A percentile compares a stretch with the other conserved stretches of the same genome.
phyloP scores from a whole-genome alignment of 2,329 filamentous ascomycete genomes.

The Chaetomiaceae sp. region DNA sequence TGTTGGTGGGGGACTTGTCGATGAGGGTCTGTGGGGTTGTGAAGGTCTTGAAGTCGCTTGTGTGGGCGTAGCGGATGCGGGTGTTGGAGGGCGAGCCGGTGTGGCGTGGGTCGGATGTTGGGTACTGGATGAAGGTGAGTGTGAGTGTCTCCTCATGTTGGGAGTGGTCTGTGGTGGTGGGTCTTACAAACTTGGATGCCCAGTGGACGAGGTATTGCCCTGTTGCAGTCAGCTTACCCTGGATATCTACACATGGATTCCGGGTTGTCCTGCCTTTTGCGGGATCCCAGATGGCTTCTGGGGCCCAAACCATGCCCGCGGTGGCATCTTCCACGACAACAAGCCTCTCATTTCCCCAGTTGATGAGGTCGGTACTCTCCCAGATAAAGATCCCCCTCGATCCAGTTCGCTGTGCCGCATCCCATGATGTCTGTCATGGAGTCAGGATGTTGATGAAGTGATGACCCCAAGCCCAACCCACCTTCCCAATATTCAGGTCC shows the following conservation, averaged over 20 bases:
- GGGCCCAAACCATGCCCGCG: constrained; percentile 56
- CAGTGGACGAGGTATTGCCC: constrained; percentile 43
- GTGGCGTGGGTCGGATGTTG: constrained; percentile 42
- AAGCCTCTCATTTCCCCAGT: constrained; percentile 45
- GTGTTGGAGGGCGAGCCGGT: constrained; percentile 41
- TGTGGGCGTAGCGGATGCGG: constrained; percentile 51
- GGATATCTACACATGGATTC: too few relatives aligned
- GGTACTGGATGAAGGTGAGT: constrained; percentile 34
- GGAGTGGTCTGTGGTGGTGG: neutral
- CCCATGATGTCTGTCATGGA: constrained; percentile 43
- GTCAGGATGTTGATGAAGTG: constrained; percentile 14
- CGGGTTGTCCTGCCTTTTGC: constrained; percentile 31
- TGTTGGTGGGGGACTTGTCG: constrained; percentile 41
- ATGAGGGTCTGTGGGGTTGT: constrained; percentile 46
- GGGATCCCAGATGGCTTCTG: constrained; percentile 49
- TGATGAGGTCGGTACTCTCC: constrained; percentile 48
- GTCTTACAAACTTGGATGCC: constrained; percentile 44
- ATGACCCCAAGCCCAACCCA: constrained; percentile 16
- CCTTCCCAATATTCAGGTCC: constrained; percentile 47
- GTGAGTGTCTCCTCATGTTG: neutral
- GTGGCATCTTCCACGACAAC: constrained; percentile 46
- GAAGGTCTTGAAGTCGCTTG: constrained; percentile 51
- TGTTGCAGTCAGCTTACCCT: constrained; percentile 12
- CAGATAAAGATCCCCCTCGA: constrained; percentile 50
- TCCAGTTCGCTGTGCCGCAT: constrained; percentile 46